phyloP scores from a whole-genome alignment of 441 rosid genomes.

The Mallotus repandus region DNA sequence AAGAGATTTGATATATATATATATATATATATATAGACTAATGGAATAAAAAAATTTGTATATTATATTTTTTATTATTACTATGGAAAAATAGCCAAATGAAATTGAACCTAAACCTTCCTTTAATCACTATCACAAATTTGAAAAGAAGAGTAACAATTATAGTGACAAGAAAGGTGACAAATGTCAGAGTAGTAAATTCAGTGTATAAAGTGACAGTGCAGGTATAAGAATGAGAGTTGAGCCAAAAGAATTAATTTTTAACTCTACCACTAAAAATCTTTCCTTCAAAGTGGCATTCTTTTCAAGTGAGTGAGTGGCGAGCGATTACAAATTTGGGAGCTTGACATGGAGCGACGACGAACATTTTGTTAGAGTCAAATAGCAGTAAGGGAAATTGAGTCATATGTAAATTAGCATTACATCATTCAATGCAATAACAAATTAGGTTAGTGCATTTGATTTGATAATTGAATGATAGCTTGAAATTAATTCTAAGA shows the following conservation, averaged over 20 bases:
- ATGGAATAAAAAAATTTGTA: too few species aligned
- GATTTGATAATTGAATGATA: too few species aligned
- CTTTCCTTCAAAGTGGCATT: slow-evolving; percentile 35
- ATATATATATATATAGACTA: too few species aligned
- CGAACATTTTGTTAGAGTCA: slow-evolving; percentile 44
- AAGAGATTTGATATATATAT: too few species aligned
- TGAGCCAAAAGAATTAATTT: slow-evolving; percentile 36
- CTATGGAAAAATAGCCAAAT: slow-evolving; percentile 22
- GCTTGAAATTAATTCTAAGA: too few species aligned
- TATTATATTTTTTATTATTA: too few species aligned
- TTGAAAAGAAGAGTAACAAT: slow-evolving; percentile 33
- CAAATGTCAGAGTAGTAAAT: slow-evolving; percentile 36
- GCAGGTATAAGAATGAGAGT: slow-evolving; percentile 30
- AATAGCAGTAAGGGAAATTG: slow-evolving; percentile 30
- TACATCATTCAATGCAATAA: neutral
- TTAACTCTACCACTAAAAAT: slow-evolving; percentile 26
- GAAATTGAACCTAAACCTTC: slow-evolving; percentile 46
- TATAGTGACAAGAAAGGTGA: slow-evolving; percentile 41
- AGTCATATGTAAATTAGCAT: slow-evolving; percentile 18
- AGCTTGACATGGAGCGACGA: slow-evolving; percentile 59
- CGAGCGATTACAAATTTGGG: slow-evolving; percentile 47
- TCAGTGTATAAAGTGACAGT: slow-evolving; percentile 37
- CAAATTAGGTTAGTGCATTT: too few species aligned
- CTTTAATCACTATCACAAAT: slow-evolving; percentile 51
- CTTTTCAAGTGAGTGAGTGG: slow-evolving; percentile 23